Base-by-base conservation (phyloP, 2,329 filamentous ascomycete genomes). In the Fusarium napiforme region DNA sequence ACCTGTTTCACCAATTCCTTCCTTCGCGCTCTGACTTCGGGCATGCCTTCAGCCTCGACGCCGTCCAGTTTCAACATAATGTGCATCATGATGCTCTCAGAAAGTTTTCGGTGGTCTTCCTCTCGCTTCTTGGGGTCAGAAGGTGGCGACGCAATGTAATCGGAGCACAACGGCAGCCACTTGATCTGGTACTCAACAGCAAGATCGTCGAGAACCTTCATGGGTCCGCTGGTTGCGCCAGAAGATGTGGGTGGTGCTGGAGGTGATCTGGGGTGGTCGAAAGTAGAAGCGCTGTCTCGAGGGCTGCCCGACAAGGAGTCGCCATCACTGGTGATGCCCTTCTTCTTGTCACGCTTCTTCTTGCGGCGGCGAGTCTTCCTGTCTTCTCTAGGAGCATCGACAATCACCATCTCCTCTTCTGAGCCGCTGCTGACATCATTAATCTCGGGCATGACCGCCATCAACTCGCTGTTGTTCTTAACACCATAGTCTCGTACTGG, bases 41-140 rank as follows among this genome's bases (percentile, higher is more conserved):
- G 80, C 73, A 93, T 89, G 9, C 92, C 93, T 53, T 92, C 91
- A 0, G 91, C 91, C 75, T 96, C 93, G 6, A 96, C 89, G 28
- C 88, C 91, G 79, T 96, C 93, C 43, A 94, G 82, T 83, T 95
- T 96, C 72, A 96, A 83, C 42, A 96, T 78, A 5, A 95, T 89
- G 75, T 95, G 92, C 70, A 92, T 90, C 85, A 96, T 85, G 43
- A 95, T 88, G 9, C 91, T 93, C 84, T 96, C 93, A 8, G 90
- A 91, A 23, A 96, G 81, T 79, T 89, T 91, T 79, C 92, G 91
- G 80, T 96, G 92, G 78, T 95, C 92, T 39, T 94, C 93, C 19
- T 88, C 87, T 56, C 89, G 85, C 85, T 93, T 94, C 80, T 91
- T 91, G 43, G 83, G 78, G 58, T 94, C 92, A 7, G 82, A 79